Evolutionary conservation across 2,329 filamentous ascomycete genomes (phyloP), one percentile per base, ranked within the genome.

Genomic region (Microascus cirrosus): DNA sequence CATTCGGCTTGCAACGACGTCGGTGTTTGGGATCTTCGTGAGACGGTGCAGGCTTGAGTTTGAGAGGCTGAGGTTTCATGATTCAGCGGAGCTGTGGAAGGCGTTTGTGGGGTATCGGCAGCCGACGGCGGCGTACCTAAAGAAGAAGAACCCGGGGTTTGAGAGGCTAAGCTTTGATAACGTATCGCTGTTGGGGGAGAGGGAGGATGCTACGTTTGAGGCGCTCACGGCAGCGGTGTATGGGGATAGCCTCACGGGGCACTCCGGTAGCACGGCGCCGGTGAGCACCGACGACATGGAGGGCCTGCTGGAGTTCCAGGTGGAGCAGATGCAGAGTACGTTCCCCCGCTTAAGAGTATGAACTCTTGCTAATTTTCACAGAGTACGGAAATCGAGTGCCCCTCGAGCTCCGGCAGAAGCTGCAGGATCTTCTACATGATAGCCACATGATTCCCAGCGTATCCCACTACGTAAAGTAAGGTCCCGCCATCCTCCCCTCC

Each of bases 301-400:
- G 67, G 82, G 82, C 34, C 74, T 96, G 32, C 73, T 97, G 22
- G 90, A 95, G 63, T 95, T 94, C 64, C 92, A 96, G 66, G 86
- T 97, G 42, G 86, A 89, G 62, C 85, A 90, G 68, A 84, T 96
- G 73, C 92, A 96, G 68, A 89, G 87, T 86, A 72, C 66, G 75
- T 71, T 15, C 5, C 20, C 45, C 11, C 6, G 45, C 12, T 20
- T 50, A 18, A 15, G 15, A 45, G 15, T n/a, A n/a, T n/a, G n/a
- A 2, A 2, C 10, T 1, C 24, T n/a, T 13, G 2, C 50, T 8
- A 2, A 53, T 10, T 11, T 0, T n/a, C 53, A n/a, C 58, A 90
- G 86, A 84, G 68, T 82, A 87, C 62, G 93, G 93, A 11, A 87
- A 82, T 60, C 81, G 93, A 64, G 82, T 96, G 48, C 88, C 93